Evolutionary conservation across 768 basidiomycete genomes (phyloP).

Genomic region (Exidia glandulosa): DNA sequence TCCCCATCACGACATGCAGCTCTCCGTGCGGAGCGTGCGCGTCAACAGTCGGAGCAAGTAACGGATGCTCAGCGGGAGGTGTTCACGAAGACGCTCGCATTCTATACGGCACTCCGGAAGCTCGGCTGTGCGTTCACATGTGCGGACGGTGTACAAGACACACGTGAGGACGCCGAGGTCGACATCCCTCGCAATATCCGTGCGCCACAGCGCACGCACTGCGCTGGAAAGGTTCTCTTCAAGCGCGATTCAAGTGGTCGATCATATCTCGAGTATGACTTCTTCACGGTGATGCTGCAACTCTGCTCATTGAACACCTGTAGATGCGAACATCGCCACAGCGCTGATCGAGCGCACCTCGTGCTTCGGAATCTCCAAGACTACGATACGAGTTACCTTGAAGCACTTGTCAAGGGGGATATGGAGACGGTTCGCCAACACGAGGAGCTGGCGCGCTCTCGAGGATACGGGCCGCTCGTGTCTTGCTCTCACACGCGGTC

Average conservation of each 20-base stretch:
- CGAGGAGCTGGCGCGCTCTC: conserved; percentile 2
- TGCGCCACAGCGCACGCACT: no score
- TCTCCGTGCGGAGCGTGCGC: not conserved
- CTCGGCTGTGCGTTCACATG: not conserved
- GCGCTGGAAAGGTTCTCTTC: no score
- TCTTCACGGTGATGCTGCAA: not conserved
- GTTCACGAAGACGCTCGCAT: not conserved
- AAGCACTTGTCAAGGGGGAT: conserved; percentile 10
- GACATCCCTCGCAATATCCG: no score
- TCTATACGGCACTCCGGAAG: not conserved
- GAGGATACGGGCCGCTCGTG: conserved; percentile 13
- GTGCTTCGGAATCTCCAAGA: conserved; percentile 13
- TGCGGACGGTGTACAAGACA: not conserved
- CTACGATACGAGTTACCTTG: conserved; percentile 13
- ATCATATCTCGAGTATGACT: not conserved
- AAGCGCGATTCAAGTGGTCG: no score
- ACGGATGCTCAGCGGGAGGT: not conserved
- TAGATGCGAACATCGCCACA: conserved; percentile 4
- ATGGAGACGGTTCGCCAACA: not conserved
- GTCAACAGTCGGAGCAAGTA: not conserved
- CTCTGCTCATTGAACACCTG: not conserved
- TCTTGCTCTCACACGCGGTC: conserved; percentile 11
- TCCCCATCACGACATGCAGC: not conserved
- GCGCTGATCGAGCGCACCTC: conserved; percentile 9
- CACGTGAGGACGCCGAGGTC: not conserved